A percentile compares a stretch with the other conserved stretches of the same genome.
Conservation (phyloP, 495 filamentous ascomycete genomes). For the Penicillium manginii region DNA sequence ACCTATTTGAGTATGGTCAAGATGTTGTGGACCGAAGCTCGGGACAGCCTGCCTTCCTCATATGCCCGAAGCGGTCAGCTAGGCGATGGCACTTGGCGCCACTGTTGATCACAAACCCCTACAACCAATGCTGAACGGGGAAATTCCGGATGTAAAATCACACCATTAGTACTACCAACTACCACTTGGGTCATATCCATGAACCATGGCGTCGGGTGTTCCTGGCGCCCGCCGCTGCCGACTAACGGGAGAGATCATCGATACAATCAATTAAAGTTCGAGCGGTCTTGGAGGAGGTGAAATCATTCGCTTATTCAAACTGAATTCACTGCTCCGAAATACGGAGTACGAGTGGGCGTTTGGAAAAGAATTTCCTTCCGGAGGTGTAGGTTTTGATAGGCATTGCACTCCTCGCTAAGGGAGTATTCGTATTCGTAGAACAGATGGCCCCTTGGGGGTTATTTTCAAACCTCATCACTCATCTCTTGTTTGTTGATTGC, state of each 20-base stretch:
- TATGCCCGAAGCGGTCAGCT: background rate
- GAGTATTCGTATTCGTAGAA: too few species aligned
- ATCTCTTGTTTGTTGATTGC: background rate
- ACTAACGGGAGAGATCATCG: background rate
- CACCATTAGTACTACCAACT: background rate
- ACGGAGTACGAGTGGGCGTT: too few species aligned
- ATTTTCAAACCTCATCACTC: background rate
- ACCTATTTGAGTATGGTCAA: background rate
- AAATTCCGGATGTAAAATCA: background rate
- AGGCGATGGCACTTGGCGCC: background rate
- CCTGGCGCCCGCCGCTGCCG: background rate
- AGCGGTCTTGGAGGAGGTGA: background rate
- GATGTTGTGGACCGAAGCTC: background rate
- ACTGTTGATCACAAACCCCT: constrained; percentile 1
- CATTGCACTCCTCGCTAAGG: too few species aligned
- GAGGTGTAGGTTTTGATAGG: too few species aligned
- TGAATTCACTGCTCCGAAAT: too few species aligned
- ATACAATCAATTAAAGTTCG: background rate
- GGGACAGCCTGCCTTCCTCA: background rate
- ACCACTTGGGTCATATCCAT: background rate
- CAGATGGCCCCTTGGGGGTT: background rate
- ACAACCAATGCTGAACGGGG: background rate
- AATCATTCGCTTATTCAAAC: background rate
- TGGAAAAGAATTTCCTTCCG: too few species aligned
- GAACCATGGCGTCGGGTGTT: background rate